A percentile compares a stretch with the other conserved stretches of the same genome.
Conservation (phyloP, 495 filamentous ascomycete species). For the Chaetomium cochliodes region DNA sequence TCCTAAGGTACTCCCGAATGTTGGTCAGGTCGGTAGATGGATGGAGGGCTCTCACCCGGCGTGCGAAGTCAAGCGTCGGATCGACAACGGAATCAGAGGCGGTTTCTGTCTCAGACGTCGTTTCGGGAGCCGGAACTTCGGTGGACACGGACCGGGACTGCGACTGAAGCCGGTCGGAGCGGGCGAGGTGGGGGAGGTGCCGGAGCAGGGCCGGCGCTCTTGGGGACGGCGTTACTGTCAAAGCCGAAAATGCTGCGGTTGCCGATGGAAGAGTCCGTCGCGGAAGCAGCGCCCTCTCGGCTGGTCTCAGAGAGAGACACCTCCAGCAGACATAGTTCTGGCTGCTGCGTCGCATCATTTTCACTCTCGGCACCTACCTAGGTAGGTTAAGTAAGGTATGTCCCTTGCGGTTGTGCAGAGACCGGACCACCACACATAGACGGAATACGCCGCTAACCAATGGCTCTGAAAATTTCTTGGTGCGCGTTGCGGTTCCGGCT, state of each 20-base stretch:
- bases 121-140: neutral
- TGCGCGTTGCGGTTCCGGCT: slow-evolving; percentile 5
- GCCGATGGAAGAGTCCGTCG: neutral
- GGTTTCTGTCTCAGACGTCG: too few relatives aligned
- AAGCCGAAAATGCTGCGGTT: neutral
- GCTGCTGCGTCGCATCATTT: slow-evolving; percentile 31
- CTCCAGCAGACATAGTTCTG: slow-evolving; percentile 38
- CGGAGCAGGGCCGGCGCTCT: neutral
- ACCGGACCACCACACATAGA: neutral
- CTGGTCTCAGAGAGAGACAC: slow-evolving; percentile 25
- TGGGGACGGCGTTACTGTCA: neutral
- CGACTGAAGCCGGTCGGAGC: neutral
- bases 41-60: neutral
- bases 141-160: slow-evolving; percentile 10
- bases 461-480: slow-evolving; percentile 9
- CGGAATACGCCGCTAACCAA: neutral
- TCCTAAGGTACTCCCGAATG: slow-evolving; percentile 53
- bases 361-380: neutral
- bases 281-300: slow-evolving; percentile 9
- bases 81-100: neutral
- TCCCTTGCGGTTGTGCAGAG: too few relatives aligned
- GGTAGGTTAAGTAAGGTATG: neutral
- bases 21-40: slow-evolving; percentile 3
- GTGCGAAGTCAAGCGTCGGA: neutral
- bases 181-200: slow-evolving; percentile 1